Evolutionary conservation across 805 yeast genomes (phyloP).

Genomic region (Blastobotrys attinorum): DNA sequence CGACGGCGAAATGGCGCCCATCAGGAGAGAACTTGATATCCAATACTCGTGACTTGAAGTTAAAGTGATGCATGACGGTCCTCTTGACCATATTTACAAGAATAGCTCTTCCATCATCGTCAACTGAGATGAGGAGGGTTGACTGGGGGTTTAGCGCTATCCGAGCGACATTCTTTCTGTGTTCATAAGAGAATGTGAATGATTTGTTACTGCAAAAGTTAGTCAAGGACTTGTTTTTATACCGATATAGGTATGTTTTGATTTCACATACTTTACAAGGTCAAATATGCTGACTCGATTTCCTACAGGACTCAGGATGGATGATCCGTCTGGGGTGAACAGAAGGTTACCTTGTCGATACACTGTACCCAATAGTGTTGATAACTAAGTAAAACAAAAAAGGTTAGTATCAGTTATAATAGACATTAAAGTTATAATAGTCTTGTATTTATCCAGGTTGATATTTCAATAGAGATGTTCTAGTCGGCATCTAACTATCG

Average conservation of each 20-base stretch:
- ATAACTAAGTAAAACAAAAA: too few relatives aligned
- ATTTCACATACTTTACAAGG: constrained; percentile 46
- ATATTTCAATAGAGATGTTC: too few relatives aligned
- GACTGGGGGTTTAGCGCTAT: constrained; percentile 80
- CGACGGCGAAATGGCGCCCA: constrained; percentile 81
- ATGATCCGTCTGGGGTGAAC: constrained; percentile 80
- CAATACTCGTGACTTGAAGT: constrained; percentile 70
- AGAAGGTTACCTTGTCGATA: constrained; percentile 86
- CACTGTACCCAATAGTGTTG: constrained; percentile 89
- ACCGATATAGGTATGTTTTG: not conserved
- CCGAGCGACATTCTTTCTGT: constrained; percentile 70
- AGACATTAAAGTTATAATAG: too few relatives aligned
- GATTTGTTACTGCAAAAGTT: constrained; percentile 45
- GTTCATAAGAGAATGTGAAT: constrained; percentile 87
- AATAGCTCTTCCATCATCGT: constrained; percentile 88
- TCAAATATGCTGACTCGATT: constrained; percentile 88
- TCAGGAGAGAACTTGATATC: constrained; percentile 82
- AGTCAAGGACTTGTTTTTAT: not conserved
- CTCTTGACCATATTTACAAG: constrained; percentile 77
- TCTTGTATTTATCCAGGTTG: too few relatives aligned
- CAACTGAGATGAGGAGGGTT: constrained; percentile 73
- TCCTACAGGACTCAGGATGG: constrained; percentile 85
- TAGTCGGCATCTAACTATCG: not conserved
- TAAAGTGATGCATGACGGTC: constrained; percentile 87
- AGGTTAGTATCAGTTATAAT: too few relatives aligned